These are phyloP conservation scores for Pichia thaimueangensis DNA, from an alignment of 805 yeast species.

Conservation along the genomic window DNA sequence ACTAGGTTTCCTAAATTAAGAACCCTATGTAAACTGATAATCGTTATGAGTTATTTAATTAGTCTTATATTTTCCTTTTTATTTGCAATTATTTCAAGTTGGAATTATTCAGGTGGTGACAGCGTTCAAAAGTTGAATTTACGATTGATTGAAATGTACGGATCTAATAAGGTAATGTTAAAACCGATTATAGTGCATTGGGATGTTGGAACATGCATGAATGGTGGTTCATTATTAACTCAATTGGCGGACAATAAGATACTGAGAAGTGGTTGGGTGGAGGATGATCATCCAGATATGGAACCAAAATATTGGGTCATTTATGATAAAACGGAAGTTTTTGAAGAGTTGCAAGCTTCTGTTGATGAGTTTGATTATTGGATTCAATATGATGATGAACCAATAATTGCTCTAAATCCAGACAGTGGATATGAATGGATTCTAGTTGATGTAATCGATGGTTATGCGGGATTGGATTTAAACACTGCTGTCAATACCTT, in stretches of 20 bases:
- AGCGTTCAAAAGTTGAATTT: slow-evolving; percentile 54
- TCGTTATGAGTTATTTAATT: slow-evolving; percentile 29
- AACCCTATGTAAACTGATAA: slow-evolving; percentile 19
- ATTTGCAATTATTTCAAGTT: slow-evolving; percentile 57
- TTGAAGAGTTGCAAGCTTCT: slow-evolving; percentile 24
- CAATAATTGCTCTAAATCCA: slow-evolving; percentile 22
- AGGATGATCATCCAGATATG: neutral
- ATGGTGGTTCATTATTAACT: slow-evolving; percentile 75
- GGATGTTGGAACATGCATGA: slow-evolving; percentile 79
- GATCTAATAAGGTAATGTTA: slow-evolving; percentile 1
- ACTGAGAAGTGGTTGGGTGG: neutral
- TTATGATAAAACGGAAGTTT: slow-evolving; percentile 78
- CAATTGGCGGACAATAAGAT: slow-evolving; percentile 39
- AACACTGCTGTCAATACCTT: slow-evolving; percentile 1
- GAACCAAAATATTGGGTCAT: slow-evolving; percentile 21
- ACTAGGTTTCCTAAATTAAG: neutral
- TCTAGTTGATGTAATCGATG: slow-evolving; percentile 32
- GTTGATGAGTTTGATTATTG: slow-evolving; percentile 39
- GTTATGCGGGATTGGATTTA: slow-evolving; percentile 36
- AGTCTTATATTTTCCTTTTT: slow-evolving; percentile 36
- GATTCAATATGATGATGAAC: slow-evolving; percentile 34
- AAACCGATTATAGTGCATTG: slow-evolving; percentile 48
- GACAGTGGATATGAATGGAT: slow-evolving; percentile 39
- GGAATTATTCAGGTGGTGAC: slow-evolving; percentile 86
- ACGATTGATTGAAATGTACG: slow-evolving; percentile 9